Evolutionary conservation across 768 basidiomycete genomes (phyloP).

Genomic region (Pleurotus pulmonarius): DNA sequence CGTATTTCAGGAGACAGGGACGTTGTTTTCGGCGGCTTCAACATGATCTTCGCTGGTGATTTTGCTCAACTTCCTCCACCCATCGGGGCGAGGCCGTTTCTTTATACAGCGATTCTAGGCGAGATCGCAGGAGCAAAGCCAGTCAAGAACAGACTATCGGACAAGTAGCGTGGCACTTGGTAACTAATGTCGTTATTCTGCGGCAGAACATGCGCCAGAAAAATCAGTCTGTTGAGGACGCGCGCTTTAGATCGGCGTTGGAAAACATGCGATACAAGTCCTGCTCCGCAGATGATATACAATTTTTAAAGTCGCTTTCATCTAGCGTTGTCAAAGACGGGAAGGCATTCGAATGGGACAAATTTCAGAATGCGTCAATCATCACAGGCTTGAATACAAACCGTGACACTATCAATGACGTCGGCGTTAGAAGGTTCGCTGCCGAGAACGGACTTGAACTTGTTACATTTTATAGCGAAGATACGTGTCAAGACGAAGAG

Average conservation of each 20-base stretch:
- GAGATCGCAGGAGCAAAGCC: constrained; percentile 12
- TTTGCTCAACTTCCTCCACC: constrained; percentile 26
- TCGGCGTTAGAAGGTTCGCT: constrained; percentile 28
- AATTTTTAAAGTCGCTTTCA: constrained; percentile 25
- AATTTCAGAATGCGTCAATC: constrained; percentile 30
- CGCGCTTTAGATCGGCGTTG: constrained; percentile 20
- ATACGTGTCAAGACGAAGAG: constrained; percentile 4
- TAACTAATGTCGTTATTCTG: constrained; percentile 31
- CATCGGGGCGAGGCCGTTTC: constrained; percentile 7
- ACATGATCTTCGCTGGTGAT: constrained; percentile 29
- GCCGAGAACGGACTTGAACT: constrained; percentile 22
- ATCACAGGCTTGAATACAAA: constrained; percentile 33
- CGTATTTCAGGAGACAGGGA: constrained; percentile 10
- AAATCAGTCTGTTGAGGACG: constrained; percentile 18
- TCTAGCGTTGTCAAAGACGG: constrained; percentile 11
- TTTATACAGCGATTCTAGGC: constrained; percentile 8
- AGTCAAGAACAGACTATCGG: constrained; percentile 12
- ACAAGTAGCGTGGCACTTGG: constrained; percentile 28
- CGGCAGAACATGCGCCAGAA: constrained; percentile 29
- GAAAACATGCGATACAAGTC: constrained; percentile 27
- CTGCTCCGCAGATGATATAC: constrained; percentile 33
- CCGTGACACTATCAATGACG: constrained; percentile 33
- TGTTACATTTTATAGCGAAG: constrained; percentile 20
- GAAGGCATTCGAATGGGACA: not conserved
- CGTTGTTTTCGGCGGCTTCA: constrained; percentile 23